Conservation (phyloP, 2,329 filamentous ascomycete genomes). For the Trichoderma lentiforme region DNA sequence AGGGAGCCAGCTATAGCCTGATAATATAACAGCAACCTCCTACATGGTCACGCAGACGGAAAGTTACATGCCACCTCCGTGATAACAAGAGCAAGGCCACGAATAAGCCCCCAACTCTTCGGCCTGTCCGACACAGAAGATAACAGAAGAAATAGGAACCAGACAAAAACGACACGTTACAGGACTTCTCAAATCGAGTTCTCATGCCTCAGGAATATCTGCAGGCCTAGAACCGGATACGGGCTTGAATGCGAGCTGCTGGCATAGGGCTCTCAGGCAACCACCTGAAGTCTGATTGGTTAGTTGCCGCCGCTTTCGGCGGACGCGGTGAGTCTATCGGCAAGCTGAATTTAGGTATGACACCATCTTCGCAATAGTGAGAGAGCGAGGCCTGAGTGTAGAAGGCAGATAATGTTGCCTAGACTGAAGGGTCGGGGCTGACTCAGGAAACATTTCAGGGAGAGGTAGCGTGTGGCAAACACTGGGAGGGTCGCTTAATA, state of each 20-base stretch:
- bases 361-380: no score
- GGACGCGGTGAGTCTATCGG: neutral
- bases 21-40: neutral
- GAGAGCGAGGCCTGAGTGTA: neutral
- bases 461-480: neutral
- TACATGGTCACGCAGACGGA: neutral
- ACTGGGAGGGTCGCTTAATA: neutral
- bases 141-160: neutral
- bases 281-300: neutral
- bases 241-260: neutral
- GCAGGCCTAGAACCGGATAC: neutral
- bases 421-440: neutral
- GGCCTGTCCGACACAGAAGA: neutral
- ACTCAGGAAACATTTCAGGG: neutral
- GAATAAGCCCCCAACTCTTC: neutral
- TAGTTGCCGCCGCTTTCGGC: neutral
- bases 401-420: neutral
- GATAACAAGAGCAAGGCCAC: neutral
- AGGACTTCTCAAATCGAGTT: neutral
- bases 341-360: neutral
- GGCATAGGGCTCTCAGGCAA: neutral
- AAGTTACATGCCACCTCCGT: neutral
- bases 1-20: neutral
- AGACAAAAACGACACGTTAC: neutral
- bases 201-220: neutral